Evolutionary conservation across 805 yeast genomes (phyloP).

Genomic region (Cyberlindnera mississippiensis): DNA sequence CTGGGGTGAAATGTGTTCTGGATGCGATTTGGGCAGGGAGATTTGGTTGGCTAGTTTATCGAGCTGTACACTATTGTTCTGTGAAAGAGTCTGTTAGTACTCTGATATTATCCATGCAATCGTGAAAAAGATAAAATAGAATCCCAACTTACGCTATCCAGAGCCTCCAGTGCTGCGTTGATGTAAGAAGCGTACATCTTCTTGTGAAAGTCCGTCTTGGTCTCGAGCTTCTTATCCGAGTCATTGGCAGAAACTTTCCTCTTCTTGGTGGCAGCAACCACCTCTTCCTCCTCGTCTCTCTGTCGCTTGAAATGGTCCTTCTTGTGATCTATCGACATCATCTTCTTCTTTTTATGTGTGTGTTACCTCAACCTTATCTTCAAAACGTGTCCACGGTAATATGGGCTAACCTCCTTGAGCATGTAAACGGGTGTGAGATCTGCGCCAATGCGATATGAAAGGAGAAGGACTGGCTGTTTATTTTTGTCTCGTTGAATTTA

Average conservation of each 20-base stretch:
- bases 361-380: neutral
- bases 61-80: constrained; percentile 51
- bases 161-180: constrained; percentile 62
- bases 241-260: constrained; percentile 2
- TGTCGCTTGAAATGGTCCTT: constrained; percentile 27
- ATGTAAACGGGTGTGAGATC: too few relatives aligned
- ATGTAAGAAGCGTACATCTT: constrained; percentile 44
- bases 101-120: constrained; percentile 2
- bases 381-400: too few relatives aligned
- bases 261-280: constrained; percentile 4
- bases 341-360: constrained; percentile 6
- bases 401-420: too few relatives aligned
- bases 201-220: constrained; percentile 26
- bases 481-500: too few relatives aligned
- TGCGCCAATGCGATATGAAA: too few relatives aligned
- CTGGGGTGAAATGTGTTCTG: constrained; percentile 49
- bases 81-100: constrained; percentile 25
- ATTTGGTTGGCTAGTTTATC: constrained; percentile 60
- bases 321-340: constrained; percentile 29
- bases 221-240: constrained; percentile 4
- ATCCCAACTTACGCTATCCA: constrained; percentile 53
- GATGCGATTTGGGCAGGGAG: constrained; percentile 44
- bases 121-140: constrained; percentile 1
- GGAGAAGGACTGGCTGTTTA: too few relatives aligned
- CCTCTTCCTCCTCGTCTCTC: constrained; percentile 22